phyloP scores from a whole-genome alignment of 2,329 filamentous ascomycete genomes.

The Keithomyces neogunnii region DNA sequence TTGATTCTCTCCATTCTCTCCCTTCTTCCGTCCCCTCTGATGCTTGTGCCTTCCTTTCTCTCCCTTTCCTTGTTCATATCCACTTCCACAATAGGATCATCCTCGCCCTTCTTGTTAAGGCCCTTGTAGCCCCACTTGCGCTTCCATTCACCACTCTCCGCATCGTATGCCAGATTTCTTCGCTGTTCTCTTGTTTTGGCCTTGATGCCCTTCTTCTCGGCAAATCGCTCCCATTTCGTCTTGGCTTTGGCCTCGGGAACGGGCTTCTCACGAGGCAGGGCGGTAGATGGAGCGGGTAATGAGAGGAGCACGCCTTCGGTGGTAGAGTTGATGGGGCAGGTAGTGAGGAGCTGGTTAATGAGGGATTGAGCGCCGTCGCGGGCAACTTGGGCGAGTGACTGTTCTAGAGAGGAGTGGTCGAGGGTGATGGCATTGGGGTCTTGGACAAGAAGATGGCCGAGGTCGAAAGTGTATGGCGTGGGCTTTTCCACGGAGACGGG shows the following conservation, averaged over 20 bases:
- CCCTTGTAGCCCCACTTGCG: constrained; percentile 94
- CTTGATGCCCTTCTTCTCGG: constrained; percentile 93
- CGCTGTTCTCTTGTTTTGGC: constrained; percentile 73
- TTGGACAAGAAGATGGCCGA: constrained; percentile 76
- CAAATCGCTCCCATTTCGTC: constrained; percentile 95
- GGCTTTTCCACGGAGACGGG: constrained; percentile 67
- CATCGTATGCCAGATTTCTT: constrained; percentile 72
- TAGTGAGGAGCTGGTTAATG: constrained; percentile 88
- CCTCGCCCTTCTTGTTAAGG: constrained; percentile 74
- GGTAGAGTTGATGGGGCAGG: constrained; percentile 69
- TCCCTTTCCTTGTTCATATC: constrained; percentile 64
- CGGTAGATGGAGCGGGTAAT: constrained; percentile 62
- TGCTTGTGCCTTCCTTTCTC: constrained; percentile 52
- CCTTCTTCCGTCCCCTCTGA: constrained; percentile 53
- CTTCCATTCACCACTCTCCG: constrained; percentile 78
- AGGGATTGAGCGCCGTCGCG: constrained; percentile 87
- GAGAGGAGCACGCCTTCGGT: constrained; percentile 65
- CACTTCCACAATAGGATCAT: constrained; percentile 88
- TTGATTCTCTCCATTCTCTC: constrained; percentile 61
- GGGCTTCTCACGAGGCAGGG: constrained; percentile 84
- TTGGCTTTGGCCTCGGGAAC: constrained; percentile 72
- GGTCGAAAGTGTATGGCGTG: constrained; percentile 86
- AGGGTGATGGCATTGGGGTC: constrained; percentile 76
- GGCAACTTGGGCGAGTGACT: constrained; percentile 61
- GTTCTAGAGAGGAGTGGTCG: constrained; percentile 48